Evolutionary conservation across 176 grass and related monocot genomes (phyloP).

Genomic region (Pharus latifolius): DNA sequence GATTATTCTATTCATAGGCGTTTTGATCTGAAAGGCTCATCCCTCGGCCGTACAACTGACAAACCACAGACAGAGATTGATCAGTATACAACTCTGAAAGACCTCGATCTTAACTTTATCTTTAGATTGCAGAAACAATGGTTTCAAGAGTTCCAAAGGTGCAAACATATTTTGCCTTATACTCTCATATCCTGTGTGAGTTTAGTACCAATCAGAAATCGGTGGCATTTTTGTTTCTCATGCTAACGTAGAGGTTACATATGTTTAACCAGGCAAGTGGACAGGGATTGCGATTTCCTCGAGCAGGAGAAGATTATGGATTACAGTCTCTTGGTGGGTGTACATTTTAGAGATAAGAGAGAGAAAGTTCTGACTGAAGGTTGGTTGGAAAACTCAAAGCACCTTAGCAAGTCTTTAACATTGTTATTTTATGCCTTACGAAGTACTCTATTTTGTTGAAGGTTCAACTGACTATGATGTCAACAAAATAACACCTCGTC

Average conservation of each 20-base stretch:
- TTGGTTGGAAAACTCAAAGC: constrained; percentile 28
- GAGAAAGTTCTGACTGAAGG: constrained; percentile 50
- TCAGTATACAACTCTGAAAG: constrained; percentile 91
- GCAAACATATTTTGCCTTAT: constrained; percentile 1
- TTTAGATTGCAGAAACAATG: constrained; percentile 83
- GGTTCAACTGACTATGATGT: constrained; percentile 37
- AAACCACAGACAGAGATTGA: constrained; percentile 89
- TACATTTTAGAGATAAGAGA: constrained; percentile 64
- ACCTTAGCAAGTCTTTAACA: background rate
- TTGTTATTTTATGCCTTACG: constrained; percentile 17
- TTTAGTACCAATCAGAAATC: background rate
- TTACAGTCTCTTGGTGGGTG: constrained; percentile 89
- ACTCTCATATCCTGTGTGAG: background rate
- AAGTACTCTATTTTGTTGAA: constrained; percentile 29
- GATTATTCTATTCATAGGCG: constrained; percentile 73
- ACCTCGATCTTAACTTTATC: constrained; percentile 98
- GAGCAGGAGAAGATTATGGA: constrained; percentile 99
- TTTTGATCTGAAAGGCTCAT: constrained; percentile 99
- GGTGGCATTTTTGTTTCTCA: background rate
- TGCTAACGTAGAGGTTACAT: constrained; percentile 4
- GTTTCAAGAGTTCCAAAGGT: constrained; percentile 97
- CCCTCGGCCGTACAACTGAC: constrained; percentile 82
- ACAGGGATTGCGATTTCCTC: constrained; percentile 94
- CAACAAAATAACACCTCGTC: constrained; percentile 2
- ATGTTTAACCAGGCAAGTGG: constrained; percentile 71